phyloP scores from a whole-genome alignment of 2,329 filamentous ascomycete species.

The Epichloe baconii region DNA sequence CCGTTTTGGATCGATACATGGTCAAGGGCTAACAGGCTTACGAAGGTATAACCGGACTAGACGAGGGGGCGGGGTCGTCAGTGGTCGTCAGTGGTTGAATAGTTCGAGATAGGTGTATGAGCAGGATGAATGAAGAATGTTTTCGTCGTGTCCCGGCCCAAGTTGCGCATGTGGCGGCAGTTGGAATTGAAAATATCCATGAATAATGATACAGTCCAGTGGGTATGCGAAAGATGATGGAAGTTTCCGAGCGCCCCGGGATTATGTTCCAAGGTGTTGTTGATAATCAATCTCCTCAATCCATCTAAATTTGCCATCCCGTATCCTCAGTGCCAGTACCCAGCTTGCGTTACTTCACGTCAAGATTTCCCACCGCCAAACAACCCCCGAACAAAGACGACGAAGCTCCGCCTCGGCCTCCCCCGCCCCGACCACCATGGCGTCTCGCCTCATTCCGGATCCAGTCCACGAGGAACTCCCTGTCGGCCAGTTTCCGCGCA shows the following conservation, averaged over 20 bases:
- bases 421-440: constrained; percentile 31
- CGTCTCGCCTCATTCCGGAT: constrained; percentile 35
- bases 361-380: constrained; percentile 21
- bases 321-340: too few species aligned
- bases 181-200: not conserved
- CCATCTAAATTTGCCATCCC: too few species aligned
- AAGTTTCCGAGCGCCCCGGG: too few species aligned
- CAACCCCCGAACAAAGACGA: constrained; percentile 25
- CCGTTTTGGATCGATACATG: not conserved
- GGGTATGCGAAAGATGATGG: too few species aligned
- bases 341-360: not conserved
- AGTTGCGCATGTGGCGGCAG: too few species aligned
- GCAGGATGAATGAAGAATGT: not conserved
- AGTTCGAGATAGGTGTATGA: not conserved
- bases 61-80: not conserved
- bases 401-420: constrained; percentile 17
- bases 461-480: constrained; percentile 39
- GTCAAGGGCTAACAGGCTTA: not conserved
- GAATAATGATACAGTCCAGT: too few species aligned
- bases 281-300: too few species aligned
- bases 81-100: not conserved
- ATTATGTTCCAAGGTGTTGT: too few species aligned
- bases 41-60: not conserved
- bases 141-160: not conserved
- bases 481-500: constrained; percentile 33